Evolutionary conservation across 2,329 filamentous ascomycete genomes (phyloP), one percentile per base, ranked within the genome.

Genomic region (Beauveria australis): DNA sequence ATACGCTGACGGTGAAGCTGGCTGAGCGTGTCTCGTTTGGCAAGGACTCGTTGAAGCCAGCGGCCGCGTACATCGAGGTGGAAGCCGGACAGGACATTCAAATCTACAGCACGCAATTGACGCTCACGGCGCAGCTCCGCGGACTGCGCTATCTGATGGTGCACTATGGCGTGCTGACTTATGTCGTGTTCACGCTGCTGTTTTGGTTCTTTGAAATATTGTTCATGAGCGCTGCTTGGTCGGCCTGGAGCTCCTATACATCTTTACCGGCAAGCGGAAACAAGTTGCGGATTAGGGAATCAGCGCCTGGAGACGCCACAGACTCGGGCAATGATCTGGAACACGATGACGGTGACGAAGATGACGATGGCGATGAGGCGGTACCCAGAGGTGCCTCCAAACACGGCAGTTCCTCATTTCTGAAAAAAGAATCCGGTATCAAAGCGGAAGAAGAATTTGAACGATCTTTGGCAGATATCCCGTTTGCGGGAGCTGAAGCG

Each of bases 61-160:
- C 74, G 3, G 74, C 76, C 7, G 70, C 82, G 12, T 76, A 81
- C 40, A 68, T 86, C 0, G 90, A 95, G 68, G 73, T 96, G 1
- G 84, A 92, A 65, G 86, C 86, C 22, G 81, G 82, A 5, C 81
- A 85, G 65, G 78, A 78, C 3, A 80, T 97, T 68, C 90, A 96
- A 71, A 83, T 96, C 6, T 97, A 97, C 71, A 77, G 77, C 22
- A 86, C 84, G 4, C 76, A 75, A 16, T 79, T 96, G 40, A 81
- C 81, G 3, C 84, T 97, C 64, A 85, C 82, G 30, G 92, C 93
- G 5, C 82, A 85, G 58, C 85, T 97, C 64, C 80, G 82, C 12
- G 93, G 93, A 0, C 72, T 97, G 63, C 79, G 89, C 53, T 94
- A 89, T 85, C 68, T 92, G 60, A 96, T 99, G 89, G 94, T 94